Evolutionary conservation across 352 stramenopile genomes (phyloP).

Genomic region (Hyaloperonospora brassicae): DNA sequence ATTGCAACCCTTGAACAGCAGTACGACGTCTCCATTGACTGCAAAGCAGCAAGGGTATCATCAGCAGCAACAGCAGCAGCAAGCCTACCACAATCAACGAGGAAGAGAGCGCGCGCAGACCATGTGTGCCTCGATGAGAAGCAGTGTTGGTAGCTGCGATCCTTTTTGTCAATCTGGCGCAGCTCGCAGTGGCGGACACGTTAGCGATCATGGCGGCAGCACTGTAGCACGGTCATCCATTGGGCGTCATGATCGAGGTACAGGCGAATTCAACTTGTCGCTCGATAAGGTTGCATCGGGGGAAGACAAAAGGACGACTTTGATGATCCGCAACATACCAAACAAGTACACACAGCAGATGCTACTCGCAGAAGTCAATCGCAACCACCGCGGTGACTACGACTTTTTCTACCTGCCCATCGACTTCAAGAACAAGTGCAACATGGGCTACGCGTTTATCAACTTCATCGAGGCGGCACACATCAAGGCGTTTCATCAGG

Average conservation of each 20-base stretch:
- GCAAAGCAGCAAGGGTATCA: conserved; percentile 22
- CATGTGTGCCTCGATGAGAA: conserved; percentile 24
- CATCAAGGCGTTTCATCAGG: conserved; percentile 75
- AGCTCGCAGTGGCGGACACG: conserved; percentile 8
- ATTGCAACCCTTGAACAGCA: conserved; percentile 24
- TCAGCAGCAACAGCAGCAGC: conserved; percentile 19
- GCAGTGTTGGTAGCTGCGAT: conserved; percentile 19
- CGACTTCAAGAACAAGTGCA: conserved; percentile 99
- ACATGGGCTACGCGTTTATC: conserved; percentile 99
- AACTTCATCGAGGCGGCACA: conserved; percentile 93
- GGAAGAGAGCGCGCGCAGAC: conserved; percentile 14
- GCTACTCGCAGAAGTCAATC: conserved; percentile 96
- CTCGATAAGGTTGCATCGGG: conserved; percentile 72
- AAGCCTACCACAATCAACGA: conserved; percentile 23
- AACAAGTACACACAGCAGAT: conserved; percentile 99
- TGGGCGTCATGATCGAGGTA: conserved; percentile 57
- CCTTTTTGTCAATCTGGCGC: conserved; percentile 15
- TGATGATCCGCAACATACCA: conserved; percentile 99
- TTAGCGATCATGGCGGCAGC: conserved; percentile 3
- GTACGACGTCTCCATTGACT: conserved; percentile 14
- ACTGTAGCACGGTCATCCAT: conserved; percentile 7
- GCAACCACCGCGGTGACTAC: conserved; percentile 86
- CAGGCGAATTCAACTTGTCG: conserved; percentile 66
- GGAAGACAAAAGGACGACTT: conserved; percentile 92
- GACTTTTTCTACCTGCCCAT: conserved; percentile 99